Conservation (phyloP, 2,329 filamentous ascomycete species). For the Penicillium digitatum region DNA sequence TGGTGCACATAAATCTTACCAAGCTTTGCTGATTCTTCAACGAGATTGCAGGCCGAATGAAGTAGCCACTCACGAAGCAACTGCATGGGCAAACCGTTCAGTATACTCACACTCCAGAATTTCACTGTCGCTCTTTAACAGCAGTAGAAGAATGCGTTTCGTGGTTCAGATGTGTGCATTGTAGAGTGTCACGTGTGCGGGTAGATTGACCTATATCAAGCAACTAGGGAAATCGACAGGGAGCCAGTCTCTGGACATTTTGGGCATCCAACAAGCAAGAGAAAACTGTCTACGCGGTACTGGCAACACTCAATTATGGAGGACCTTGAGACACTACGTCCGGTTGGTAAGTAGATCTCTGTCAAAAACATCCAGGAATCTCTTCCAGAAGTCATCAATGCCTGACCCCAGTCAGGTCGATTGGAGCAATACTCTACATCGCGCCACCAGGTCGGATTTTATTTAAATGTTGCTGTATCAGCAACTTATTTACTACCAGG, state of each 20-base stretch:
- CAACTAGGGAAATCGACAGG: neutral
- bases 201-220: neutral
- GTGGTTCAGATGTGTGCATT: neutral
- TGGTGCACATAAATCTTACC: neutral
- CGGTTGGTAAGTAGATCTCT: conserved; percentile 26
- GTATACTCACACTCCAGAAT: too few relatives aligned
- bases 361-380: neutral
- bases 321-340: conserved; percentile 40
- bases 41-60: neutral
- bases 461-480: conserved; percentile 44
- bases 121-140: too few relatives aligned
- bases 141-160: neutral
- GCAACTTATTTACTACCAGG: conserved; percentile 36
- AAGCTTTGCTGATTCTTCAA: neutral
- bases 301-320: conserved; percentile 45
- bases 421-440: conserved; percentile 46
- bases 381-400: neutral
- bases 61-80: neutral
- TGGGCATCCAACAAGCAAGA: neutral
- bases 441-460: conserved; percentile 43
- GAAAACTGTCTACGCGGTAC: neutral
- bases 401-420: conserved; percentile 31
- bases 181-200: conserved; percentile 4
- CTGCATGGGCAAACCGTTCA: neutral
- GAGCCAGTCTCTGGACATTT: neutral